Conservation (phyloP, 768 basidiomycete species). For the Lanmaoa pseudosensibilis region DNA sequence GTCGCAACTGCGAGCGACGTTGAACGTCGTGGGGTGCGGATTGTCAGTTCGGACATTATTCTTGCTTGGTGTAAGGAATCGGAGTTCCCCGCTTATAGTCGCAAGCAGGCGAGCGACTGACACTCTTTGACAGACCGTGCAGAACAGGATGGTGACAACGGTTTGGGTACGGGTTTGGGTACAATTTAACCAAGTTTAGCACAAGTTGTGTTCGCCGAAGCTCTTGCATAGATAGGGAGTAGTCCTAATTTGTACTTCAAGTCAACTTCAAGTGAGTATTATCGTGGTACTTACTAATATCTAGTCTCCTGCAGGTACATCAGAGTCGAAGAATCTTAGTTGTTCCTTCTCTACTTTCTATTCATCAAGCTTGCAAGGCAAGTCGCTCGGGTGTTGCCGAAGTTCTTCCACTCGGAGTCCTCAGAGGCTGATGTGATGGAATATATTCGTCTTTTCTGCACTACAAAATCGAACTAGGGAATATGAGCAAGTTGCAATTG, state of each 20-base stretch:
- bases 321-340: not conserved
- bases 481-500: constrained; percentile 28
- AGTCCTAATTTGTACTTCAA: not conserved
- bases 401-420: not conserved
- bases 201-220: not conserved
- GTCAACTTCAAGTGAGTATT: no score
- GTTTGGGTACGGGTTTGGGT: not conserved
- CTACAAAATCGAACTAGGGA: constrained; percentile 22
- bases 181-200: not conserved
- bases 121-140: not conserved
- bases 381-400: constrained; percentile 5
- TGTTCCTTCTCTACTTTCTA: not conserved
- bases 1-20: not conserved
- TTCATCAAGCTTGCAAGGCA: not conserved
- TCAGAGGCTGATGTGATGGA: not conserved
- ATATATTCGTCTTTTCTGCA: constrained; percentile 20
- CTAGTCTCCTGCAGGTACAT: not conserved
- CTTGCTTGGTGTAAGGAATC: not conserved
- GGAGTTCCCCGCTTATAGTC: not conserved
- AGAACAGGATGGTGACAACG: not conserved
- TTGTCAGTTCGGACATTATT: not conserved
- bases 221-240: not conserved
- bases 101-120: not conserved
- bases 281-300: not conserved
- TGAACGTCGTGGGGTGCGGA: not conserved